These are phyloP conservation scores for Thermochaetoides dissita DNA, from an alignment of 2,329 filamentous ascomycete genomes.

Conservation along the genomic window DNA sequence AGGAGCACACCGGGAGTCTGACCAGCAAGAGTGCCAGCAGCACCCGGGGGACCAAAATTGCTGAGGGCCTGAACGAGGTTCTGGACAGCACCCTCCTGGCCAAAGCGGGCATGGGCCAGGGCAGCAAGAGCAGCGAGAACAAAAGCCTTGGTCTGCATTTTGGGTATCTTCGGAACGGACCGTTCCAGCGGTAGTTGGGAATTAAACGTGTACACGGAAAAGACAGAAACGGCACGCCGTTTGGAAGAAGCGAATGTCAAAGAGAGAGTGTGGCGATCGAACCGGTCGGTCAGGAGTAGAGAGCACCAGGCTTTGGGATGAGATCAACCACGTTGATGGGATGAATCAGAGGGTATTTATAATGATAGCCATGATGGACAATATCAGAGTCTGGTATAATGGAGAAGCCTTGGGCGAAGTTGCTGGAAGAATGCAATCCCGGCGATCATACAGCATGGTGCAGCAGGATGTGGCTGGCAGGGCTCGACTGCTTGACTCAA, in stretches of 20 bases:
- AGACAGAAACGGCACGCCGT: conserved; percentile 7
- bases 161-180: conserved; percentile 13
- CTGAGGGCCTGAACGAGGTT: conserved; percentile 37
- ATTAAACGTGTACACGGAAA: conserved; percentile 8
- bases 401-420: background rate
- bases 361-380: background rate
- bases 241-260: conserved; percentile 7
- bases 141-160: conserved; percentile 30
- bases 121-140: conserved; percentile 29
- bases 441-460: conserved; percentile 13
- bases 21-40: conserved; percentile 50
- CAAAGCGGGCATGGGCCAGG: conserved; percentile 41
- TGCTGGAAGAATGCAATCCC: background rate
- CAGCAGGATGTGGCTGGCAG: conserved; percentile 4
- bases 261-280: conserved; percentile 9
- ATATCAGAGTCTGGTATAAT: background rate
- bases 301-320: no score
- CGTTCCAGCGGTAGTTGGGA: conserved; percentile 7
- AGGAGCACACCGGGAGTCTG: conserved; percentile 47
- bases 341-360: background rate
- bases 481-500: background rate
- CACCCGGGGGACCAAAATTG: conserved; percentile 42
- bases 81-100: conserved; percentile 48
- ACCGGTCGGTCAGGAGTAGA: conserved; percentile 9
- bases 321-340: no score